phyloP scores from a whole-genome alignment of 2,329 filamentous ascomycete genomes.

The Cladobotryum protrusum region DNA sequence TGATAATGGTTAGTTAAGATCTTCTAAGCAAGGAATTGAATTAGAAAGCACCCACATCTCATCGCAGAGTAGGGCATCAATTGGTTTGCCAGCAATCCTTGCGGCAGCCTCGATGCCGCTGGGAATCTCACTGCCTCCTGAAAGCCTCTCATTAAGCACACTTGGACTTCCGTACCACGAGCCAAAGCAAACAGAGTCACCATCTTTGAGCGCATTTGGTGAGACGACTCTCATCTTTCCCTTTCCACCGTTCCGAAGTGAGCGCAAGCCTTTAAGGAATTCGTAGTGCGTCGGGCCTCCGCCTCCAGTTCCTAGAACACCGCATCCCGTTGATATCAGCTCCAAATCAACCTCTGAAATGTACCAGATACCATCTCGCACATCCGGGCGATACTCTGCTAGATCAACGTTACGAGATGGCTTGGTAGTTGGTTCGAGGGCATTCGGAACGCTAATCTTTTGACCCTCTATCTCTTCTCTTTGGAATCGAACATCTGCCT shows the following conservation, averaged over 20 bases:
- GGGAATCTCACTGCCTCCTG: constrained; percentile 31
- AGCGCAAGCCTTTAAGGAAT: constrained; percentile 37
- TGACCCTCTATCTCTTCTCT: constrained; percentile 18
- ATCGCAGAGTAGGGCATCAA: constrained; percentile 29
- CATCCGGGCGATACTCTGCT: constrained; percentile 24
- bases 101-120: constrained; percentile 30
- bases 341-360: constrained; percentile 32
- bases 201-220: constrained; percentile 29
- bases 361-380: constrained; percentile 28
- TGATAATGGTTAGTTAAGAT: constrained; percentile 7
- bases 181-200: constrained; percentile 35
- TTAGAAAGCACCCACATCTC: constrained; percentile 28
- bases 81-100: constrained; percentile 25
- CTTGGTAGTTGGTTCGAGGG: constrained; percentile 24
- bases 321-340: constrained; percentile 30
- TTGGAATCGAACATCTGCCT: not conserved
- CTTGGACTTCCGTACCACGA: constrained; percentile 41
- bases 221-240: constrained; percentile 36
- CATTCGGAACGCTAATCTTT: constrained; percentile 24
- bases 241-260: constrained; percentile 26
- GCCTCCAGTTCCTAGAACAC: constrained; percentile 32
- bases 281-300: constrained; percentile 35
- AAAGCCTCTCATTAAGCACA: constrained; percentile 33
- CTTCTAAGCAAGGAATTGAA: not conserved
- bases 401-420: constrained; percentile 27